Base-by-base conservation (phyloP, 192 early-diverging fungal genomes). In the Linnemannia exigua region DNA sequence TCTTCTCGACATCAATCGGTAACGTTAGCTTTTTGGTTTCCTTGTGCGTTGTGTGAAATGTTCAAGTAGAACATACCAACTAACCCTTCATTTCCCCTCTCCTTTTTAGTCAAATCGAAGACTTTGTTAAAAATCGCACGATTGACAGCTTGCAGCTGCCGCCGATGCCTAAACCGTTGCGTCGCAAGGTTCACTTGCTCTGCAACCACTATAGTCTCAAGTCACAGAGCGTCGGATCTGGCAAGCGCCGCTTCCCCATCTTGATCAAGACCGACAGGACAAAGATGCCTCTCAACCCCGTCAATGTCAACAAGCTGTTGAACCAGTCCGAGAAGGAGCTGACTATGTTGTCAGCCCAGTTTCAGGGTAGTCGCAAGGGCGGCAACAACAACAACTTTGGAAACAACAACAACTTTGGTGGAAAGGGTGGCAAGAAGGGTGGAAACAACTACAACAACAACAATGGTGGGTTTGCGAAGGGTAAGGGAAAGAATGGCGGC, bases 201-300 rank as follows among this genome's bases (percentile, higher is more conserved):
- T 88, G 88, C 36, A 88, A 80, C 31, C 82, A 85, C 33, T 91
- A 91, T 51, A 89, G 89, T 48, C 58, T 91, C 11, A 86, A 79
- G 69, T 90, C 89, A 2, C 82, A 87, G 51, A 91, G 90, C 58
- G 46, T 87, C 75, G 90, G 90, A 8, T 84, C 89, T 20, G 88
- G 89, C 76, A 80, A 76, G 28, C 76, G 81, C 25, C 75, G 80
- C 28, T 88, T 78, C 54, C 80, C 89, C 15, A 72, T 89, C 35
- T 67, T 90, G 74, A 88, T 87, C 58, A 91, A 91, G 71, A 90
- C 89, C 5, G 76, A 89, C 25, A 78, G 81, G 17, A 89, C 89
- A 12, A 78, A 72, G 37, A 82, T 90, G 69, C 90, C 90, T 28
- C 69, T 52, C 6, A 89, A 89, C 70, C 84, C 88, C 47, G 79